These are phyloP conservation scores for Hanseniaspora gamundiae DNA, from an alignment of 1,139 yeast genomes.

Conservation along the genomic window DNA sequence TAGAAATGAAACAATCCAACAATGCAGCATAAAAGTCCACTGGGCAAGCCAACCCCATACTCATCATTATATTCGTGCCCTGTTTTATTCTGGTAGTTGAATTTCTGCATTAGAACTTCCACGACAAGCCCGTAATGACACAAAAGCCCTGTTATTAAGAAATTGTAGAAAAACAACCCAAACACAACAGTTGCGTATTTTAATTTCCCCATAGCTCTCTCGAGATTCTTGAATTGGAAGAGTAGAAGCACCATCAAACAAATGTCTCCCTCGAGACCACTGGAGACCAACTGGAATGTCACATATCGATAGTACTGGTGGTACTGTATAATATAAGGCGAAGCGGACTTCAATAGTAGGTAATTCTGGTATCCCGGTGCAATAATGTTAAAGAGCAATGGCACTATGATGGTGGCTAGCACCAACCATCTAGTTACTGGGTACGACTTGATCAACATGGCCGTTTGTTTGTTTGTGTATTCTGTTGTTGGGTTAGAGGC, in stretches of 20 bases:
- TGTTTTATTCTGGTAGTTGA: not conserved
- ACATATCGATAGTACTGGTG: slow-evolving; percentile 1
- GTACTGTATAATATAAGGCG: not conserved
- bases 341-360: not conserved
- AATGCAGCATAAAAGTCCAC: not conserved
- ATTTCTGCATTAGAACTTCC: not conserved
- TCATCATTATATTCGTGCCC: not conserved
- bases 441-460: slow-evolving; percentile 1
- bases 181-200: not conserved
- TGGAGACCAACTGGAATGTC: slow-evolving; percentile 1
- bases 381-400: not conserved
- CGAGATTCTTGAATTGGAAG: not conserved
- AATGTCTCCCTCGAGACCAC: not conserved
- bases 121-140: not conserved
- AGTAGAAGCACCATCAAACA: not conserved
- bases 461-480: too few relatives aligned
- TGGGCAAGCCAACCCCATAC: slow-evolving; percentile 1
- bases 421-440: not conserved
- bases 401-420: not conserved
- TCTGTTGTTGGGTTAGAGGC: not conserved
- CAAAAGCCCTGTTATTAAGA: not conserved
- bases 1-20: slow-evolving; percentile 1
- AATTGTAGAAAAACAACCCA: not conserved
- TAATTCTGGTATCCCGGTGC: not conserved
- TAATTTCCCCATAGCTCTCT: not conserved